phyloP scores from a whole-genome alignment of 2,329 filamentous ascomycete species.

The Nigrospora sphaerica region DNA sequence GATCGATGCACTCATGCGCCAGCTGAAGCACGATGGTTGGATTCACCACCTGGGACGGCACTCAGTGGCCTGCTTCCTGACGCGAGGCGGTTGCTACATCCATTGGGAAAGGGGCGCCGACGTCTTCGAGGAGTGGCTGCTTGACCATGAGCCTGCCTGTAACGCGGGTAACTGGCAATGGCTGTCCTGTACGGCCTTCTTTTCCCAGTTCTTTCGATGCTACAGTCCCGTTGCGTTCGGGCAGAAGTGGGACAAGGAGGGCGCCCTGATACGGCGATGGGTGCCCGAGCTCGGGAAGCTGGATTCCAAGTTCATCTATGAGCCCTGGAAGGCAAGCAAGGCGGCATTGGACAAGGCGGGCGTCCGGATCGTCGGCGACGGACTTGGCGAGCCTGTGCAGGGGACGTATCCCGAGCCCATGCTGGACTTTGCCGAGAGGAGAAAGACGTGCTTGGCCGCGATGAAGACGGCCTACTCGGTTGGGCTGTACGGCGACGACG shows the following conservation, averaged over 20 bases:
- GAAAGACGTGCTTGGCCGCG: constrained; percentile 54
- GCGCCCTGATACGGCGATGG: constrained; percentile 55
- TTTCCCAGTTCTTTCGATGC: constrained; percentile 62
- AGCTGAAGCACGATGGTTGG: constrained; percentile 66
- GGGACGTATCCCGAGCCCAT: constrained; percentile 66
- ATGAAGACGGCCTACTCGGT: constrained; percentile 67
- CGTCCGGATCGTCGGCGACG: constrained; percentile 47
- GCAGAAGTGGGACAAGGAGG: constrained; percentile 68
- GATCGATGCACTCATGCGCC: constrained; percentile 76
- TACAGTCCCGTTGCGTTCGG: constrained; percentile 67
- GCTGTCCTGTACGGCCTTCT: constrained; percentile 71
- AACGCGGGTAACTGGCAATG: constrained; percentile 76
- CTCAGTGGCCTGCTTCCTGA: constrained; percentile 75
- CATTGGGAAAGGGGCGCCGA: constrained; percentile 74
- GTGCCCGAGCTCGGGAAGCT: constrained; percentile 59
- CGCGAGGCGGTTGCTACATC: constrained; percentile 69
- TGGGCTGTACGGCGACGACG: constrained; percentile 57
- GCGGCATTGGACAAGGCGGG: constrained; percentile 62
- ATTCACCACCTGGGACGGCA: constrained; percentile 74
- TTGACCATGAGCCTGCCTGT: constrained; percentile 69
- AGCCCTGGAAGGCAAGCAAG: constrained; percentile 69
- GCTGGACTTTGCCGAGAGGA: constrained; percentile 63
- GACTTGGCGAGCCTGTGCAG: constrained; percentile 30
- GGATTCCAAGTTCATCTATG: constrained; percentile 67
- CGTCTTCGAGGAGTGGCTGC: constrained; percentile 68